Evolutionary conservation across 352 stramenopile species (phyloP), one percentile per base, ranked within the genome.

Genomic region (Globisporangium yorkense): DNA sequence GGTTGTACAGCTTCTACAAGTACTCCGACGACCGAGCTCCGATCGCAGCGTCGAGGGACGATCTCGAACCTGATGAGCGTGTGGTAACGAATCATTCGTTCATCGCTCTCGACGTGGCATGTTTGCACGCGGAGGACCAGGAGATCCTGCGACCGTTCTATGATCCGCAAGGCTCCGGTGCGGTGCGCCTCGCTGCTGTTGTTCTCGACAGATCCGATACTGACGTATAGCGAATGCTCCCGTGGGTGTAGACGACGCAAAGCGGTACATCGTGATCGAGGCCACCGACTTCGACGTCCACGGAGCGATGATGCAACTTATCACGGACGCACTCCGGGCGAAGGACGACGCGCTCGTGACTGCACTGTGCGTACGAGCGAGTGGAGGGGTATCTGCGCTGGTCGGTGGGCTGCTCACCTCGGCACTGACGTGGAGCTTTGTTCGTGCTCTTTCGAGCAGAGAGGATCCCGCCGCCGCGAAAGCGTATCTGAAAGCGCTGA

Each of bases 261-360:
- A 75, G 57, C 51, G 55, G 46, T 79, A 65, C 33, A 57, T 82
- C 12, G 43, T 77, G 20, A 37, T 82, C 24, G 57, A 66, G 35
- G 53, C 66, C 16, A 49, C 62, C 3, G 63, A 82, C 13, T 66
- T 75, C 44, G 59, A 72, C 43, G 27, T 27, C 27, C 48, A 56
- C 39, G 48, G 56, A 8, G 27, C 29, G 27, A 37, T 37, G 7
- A 49, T 79, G 31, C 39, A 41, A 5, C 47, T 57, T 3, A 33
- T 76, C 21, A 45, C 62, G 47, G 66, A 67, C 20, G 47, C 59
- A 16, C 21, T 82, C 16, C 54, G 47, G 45, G 43, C 41, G 5
- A 45, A 39, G 6, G 5, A 49, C 18, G 18, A 46, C 13, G 47
- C n/a, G 16, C 35, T 62, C 21, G 47, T 62, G 37, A 35, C n/a